These are phyloP conservation scores for Oryza glaberrima DNA, from an alignment of 176 grass and related monocot genomes.

Conservation along the genomic window DNA sequence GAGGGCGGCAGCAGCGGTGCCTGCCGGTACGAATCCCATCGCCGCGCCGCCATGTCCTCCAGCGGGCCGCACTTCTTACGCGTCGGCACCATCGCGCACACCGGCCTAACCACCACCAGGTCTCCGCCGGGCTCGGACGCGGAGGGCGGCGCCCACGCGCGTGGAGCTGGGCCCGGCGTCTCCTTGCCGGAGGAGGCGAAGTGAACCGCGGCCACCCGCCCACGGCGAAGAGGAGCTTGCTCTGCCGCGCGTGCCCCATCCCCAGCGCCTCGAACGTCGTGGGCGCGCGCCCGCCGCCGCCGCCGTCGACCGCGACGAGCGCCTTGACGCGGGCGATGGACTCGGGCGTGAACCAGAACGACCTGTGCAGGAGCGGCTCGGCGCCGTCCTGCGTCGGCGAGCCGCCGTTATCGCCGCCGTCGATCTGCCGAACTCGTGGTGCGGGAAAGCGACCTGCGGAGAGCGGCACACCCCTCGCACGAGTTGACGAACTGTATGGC, in stretches of 20 bases:
- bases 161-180: no score
- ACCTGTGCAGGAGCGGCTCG: conserved; percentile 53
- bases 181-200: conserved; percentile 49
- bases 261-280: conserved; percentile 66
- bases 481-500: conserved; percentile 90
- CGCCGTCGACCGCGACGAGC: conserved; percentile 33
- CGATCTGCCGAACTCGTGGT: conserved; percentile 72
- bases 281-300: conserved; percentile 22
- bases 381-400: not conserved
- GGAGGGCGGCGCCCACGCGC: no score
- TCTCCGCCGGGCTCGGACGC: no score
- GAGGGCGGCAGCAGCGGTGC: no score
- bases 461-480: conserved; percentile 50
- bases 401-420: not conserved
- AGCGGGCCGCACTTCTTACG: no score
- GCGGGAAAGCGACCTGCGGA: conserved; percentile 46
- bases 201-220: conserved; percentile 59
- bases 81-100: no score
- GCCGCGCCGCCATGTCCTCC: no score
- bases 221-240: conserved; percentile 81
- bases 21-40: no score
- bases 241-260: conserved; percentile 30
- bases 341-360: conserved; percentile 62
- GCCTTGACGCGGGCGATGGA: conserved; percentile 53
- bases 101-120: no score